Percentiles rank a stretch among this genome's conserved stretches.
phyloP scores from a whole-genome alignment of 2,329 filamentous ascomycete species.

The Aureobasidium leucospermi region DNA sequence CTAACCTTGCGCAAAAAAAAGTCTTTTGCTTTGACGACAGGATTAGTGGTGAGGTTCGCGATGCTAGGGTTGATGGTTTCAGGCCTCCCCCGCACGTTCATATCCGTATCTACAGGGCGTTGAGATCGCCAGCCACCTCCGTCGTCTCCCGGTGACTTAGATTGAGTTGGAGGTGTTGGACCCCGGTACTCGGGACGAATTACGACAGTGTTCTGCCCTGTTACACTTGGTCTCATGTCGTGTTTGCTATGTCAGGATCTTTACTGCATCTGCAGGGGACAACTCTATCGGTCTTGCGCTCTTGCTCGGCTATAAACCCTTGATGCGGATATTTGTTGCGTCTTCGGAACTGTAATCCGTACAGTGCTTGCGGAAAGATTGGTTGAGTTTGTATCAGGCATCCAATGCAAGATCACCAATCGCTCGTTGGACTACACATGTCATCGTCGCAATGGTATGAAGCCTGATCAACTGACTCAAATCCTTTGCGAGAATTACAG shows the following conservation, averaged over 20 bases:
- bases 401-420: background rate
- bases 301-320: background rate
- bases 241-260: background rate
- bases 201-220: background rate
- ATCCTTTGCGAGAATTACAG: too few species aligned
- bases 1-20: background rate
- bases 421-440: background rate
- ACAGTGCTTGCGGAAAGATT: background rate
- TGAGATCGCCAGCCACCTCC: background rate
- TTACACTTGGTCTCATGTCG: background rate
- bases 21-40: background rate
- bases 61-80: background rate
- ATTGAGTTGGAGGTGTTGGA: background rate
- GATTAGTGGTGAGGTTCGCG: too few species aligned
- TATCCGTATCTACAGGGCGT: background rate
- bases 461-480: background rate
- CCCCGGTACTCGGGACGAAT: background rate
- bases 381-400: background rate
- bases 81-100: slow-evolving; percentile 2
- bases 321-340: background rate
- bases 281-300: too few species aligned
- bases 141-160: background rate
- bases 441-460: background rate
- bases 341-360: background rate
- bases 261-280: background rate